A percentile compares a stretch with the other conserved stretches of the same genome.
phyloP scores from a whole-genome alignment of 2,329 filamentous ascomycete species.

The Diplodia seriata region DNA sequence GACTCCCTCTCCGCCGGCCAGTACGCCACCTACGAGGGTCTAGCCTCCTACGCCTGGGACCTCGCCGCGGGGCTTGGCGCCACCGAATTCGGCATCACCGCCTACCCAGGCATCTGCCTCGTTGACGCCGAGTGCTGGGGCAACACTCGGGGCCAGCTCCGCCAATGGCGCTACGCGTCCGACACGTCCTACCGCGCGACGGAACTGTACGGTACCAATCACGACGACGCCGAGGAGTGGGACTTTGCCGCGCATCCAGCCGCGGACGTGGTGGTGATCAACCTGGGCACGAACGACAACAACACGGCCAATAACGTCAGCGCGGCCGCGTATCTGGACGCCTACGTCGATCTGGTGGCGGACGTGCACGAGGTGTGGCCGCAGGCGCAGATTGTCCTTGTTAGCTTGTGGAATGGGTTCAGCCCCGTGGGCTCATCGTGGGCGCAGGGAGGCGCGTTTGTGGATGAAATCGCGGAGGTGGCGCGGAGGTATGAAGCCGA shows the following conservation, averaged over 20 bases:
- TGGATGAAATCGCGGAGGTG: constrained; percentile 59
- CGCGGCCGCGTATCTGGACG: constrained; percentile 46
- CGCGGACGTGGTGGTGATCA: constrained; percentile 54
- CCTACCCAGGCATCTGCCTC: constrained; percentile 65
- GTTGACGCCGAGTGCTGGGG: constrained; percentile 64
- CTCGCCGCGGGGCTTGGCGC: constrained; percentile 64
- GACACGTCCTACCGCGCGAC: constrained; percentile 60
- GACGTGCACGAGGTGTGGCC: constrained; percentile 53
- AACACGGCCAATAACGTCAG: constrained; percentile 53
- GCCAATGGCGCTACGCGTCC: constrained; percentile 65
- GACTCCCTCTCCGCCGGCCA: constrained; percentile 62
- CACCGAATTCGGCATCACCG: constrained; percentile 65
- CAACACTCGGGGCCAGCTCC: constrained; percentile 49
- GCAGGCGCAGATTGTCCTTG: constrained; percentile 51
- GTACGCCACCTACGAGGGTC: constrained; percentile 64
- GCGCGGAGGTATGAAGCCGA: constrained; percentile 59
- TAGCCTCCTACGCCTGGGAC: constrained; percentile 64
- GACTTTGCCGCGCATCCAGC: constrained; percentile 44
- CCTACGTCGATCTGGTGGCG: constrained; percentile 52
- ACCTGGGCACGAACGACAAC: constrained; percentile 57
- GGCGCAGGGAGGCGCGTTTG: constrained; percentile 55
- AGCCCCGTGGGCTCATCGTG: constrained; percentile 59
- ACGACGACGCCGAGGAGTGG: constrained; percentile 44
- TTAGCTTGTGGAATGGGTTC: constrained; percentile 64
- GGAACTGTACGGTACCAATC: constrained; percentile 50